Conservation (phyloP, 306 rosid species). For the Cicer yamashitae region DNA sequence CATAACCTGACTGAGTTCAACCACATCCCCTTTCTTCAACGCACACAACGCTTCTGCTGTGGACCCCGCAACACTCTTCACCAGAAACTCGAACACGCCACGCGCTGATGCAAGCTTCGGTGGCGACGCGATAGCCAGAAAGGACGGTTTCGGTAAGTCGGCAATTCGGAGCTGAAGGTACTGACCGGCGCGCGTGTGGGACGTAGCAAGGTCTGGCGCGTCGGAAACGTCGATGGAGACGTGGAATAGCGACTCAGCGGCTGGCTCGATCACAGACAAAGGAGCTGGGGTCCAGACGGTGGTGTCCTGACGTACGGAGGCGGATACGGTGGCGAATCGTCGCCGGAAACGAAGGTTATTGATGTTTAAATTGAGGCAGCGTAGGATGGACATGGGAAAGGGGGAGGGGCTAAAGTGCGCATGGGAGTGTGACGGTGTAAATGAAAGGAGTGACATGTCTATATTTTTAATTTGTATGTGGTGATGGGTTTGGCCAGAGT, state of each 20-base stretch:
- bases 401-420: constrained; percentile 63
- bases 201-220: constrained; percentile 70
- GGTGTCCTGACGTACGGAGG: constrained; percentile 81
- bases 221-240: constrained; percentile 81
- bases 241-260: constrained; percentile 90
- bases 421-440: constrained; percentile 54
- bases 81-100: constrained; percentile 83
- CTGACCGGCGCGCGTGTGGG: constrained; percentile 84
- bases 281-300: constrained; percentile 82
- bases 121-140: constrained; percentile 92
- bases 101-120: constrained; percentile 59
- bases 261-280: constrained; percentile 66
- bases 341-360: constrained; percentile 46
- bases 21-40: constrained; percentile 85
- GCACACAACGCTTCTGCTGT: constrained; percentile 85
- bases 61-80: constrained; percentile 83
- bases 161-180: constrained; percentile 83
- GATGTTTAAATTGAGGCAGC: constrained; percentile 60
- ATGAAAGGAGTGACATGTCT: constrained; percentile 55
- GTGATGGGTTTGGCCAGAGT: constrained; percentile 39
- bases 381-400: constrained; percentile 81
- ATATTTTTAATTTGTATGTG: neutral
- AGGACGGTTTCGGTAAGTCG: constrained; percentile 67
- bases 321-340: constrained; percentile 56
- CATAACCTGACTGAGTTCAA: constrained; percentile 77